Evolutionary conservation across 805 yeast species (phyloP), one percentile per base, ranked within the genome.

Genomic region (Hermanozyma aechmeae): DNA sequence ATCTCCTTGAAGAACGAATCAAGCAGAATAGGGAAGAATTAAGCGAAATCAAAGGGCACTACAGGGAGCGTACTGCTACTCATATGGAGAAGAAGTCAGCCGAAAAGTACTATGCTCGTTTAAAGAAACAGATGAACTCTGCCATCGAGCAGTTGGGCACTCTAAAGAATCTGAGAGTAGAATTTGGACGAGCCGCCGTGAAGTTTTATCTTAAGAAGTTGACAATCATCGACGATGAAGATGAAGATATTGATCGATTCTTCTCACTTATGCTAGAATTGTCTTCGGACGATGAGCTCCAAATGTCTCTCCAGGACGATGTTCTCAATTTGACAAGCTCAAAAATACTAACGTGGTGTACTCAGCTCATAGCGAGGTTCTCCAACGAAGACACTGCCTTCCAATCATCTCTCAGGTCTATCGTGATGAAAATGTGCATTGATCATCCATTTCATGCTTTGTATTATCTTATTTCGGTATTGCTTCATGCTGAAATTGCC

Each of bases 261-360:
- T 79, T 87, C 50, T 80, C 87, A 0, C 50, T 89, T 8, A 89
- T 96, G 94, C 61, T 89, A 23, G 81, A 78, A 35, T 67, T 73
- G 39, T 63, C 75, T 3, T 47, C 50, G 5, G 61, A 62, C 19
- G 65, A 51, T 1, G 50, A 45, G 0, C 54, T 80, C 4, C 77
- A 73, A 37, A 35, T 32, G 3, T 40, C 53, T 6, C 57, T 81
- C 7, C 43, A 43, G 10, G 40, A 46, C 2, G 53, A 58, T 4
- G 43, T 79, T 3, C 28, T 44, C 0, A 27, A 28, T 0, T 52
- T 83, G 13, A 80, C 93, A 0, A 61, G 70, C 10, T 60, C 62
- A 45, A 77, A 77, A 40, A 71, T 85, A 30, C 61, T 83, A 4
- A 71, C 85, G 0, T 87, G 96, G 95, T 62, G 78, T 21, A 77